A percentile compares a stretch with the other conserved stretches of the same genome.
These are phyloP conservation scores for Termitomyces bulborhizus DNA, from an alignment of 768 basidiomycete species.

Conservation along the genomic window DNA sequence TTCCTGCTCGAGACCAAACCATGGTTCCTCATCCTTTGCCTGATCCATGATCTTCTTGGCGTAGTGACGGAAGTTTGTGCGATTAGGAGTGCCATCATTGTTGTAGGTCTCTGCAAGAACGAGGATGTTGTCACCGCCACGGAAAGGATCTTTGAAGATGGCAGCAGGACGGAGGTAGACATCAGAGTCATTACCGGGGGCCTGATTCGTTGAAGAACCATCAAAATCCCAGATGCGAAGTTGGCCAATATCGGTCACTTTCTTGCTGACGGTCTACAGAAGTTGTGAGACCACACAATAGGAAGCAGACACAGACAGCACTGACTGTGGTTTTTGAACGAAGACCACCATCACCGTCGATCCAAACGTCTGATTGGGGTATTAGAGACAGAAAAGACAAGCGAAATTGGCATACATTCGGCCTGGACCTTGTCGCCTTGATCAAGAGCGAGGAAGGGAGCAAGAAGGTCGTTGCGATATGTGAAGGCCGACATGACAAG, in stretches of 20 bases:
- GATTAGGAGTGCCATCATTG: conserved; percentile 97
- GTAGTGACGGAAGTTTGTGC: conserved; percentile 91
- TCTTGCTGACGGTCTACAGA: conserved; percentile 75
- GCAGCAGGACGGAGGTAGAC: conserved; percentile 96
- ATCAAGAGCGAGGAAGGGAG: conserved; percentile 81
- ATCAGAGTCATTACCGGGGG: conserved; percentile 92
- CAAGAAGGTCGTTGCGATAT: conserved; percentile 82
- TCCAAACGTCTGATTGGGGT: conserved; percentile 80
- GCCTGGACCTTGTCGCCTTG: conserved; percentile 95
- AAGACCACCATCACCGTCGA: conserved; percentile 90
- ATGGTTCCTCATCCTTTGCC: conserved; percentile 73
- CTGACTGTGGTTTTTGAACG: conserved; percentile 94
- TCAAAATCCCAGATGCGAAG: conserved; percentile 99
- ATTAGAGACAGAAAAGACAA: conserved; percentile 10
- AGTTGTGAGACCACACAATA: conserved; percentile 5
- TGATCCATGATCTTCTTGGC: conserved; percentile 95
- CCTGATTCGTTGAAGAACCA: conserved; percentile 96
- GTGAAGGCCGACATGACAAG: conserved; percentile 26
- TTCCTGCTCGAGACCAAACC: conserved; percentile 99
- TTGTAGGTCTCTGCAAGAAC: conserved; percentile 98
- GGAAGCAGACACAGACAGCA: conserved; percentile 10
- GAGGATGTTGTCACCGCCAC: conserved; percentile 95
- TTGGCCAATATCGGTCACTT: conserved; percentile 81
- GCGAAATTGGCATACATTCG: conserved; percentile 57
- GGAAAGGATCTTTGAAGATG: conserved; percentile 99